A percentile compares a stretch with the other conserved stretches of the same genome.
phyloP scores from a whole-genome alignment of 2,329 filamentous ascomycete species.

The Huntiella omanensis region DNA sequence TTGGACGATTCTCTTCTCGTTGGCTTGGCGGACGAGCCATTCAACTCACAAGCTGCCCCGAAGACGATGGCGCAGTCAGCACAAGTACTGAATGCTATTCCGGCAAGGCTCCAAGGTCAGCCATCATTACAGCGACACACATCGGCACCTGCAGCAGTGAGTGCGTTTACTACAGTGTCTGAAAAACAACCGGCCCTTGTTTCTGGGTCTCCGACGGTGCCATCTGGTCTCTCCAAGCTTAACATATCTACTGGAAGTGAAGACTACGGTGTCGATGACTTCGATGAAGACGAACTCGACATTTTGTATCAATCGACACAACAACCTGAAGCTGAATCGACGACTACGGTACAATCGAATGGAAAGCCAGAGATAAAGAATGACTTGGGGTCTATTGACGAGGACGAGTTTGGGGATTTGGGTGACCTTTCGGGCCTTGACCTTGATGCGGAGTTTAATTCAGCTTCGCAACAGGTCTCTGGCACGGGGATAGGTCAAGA shows the following conservation, averaged over 20 bases:
- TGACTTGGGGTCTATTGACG: neutral
- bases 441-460: slow-evolving; percentile 11
- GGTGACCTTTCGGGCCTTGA: slow-evolving; percentile 9
- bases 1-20: slow-evolving; percentile 9
- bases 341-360: neutral
- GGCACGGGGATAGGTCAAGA: neutral
- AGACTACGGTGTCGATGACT: slow-evolving; percentile 38
- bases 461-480: slow-evolving; percentile 3
- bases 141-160: neutral
- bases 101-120: neutral
- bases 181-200: neutral
- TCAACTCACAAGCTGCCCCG: slow-evolving; percentile 8
- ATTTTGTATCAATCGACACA: slow-evolving; percentile 17
- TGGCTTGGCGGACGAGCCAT: slow-evolving; percentile 2
- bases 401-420: slow-evolving; percentile 7
- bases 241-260: slow-evolving; percentile 16
- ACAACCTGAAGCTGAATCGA: slow-evolving; percentile 15
- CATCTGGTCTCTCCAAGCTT: neutral
- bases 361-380: too few relatives aligned
- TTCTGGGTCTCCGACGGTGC: neutral
- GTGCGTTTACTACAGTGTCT: neutral
- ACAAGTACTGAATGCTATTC: neutral
- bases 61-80: slow-evolving; percentile 1
- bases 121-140: neutral
- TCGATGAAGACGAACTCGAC: slow-evolving; percentile 38